Base-by-base conservation (phyloP, 164 flowering plant genomes). In the Kalanchoe fedtschenkoi region DNA sequence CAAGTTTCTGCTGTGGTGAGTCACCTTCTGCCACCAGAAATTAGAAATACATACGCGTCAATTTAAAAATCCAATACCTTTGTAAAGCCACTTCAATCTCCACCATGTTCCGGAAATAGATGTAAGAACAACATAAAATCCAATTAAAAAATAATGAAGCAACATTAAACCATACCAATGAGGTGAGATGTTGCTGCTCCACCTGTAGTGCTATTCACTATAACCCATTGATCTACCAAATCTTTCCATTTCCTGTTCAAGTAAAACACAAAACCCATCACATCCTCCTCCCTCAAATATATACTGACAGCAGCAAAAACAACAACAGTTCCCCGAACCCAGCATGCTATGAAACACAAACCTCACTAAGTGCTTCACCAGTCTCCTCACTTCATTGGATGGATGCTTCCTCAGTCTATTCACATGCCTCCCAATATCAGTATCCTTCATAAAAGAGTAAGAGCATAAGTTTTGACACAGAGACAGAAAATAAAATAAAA, bases 351-450 rank as follows among this genome's bases (percentile, higher is more conserved):
- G 35, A 58, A 59, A 33, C 22, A 51, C 62, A 42, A 60, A 93
- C 99, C 97, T 95, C 73, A 95, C 91, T 16, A 91, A 87, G 32
- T 71, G 82, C 77, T 95, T 95, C 69, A 83, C 99, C 71, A 95
- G 74, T 80, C 80, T 71, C 66, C 83, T 68, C 6, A 95, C 91
- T 54, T 86, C 86, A 33, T 62, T 70, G 0, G 97, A 84, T 0
- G 83, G 43, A 71, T 88, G 86, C 77, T 88, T 90, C 68, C 93
- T 60, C 71, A 88, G 76, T 44, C 72, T 70, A 68, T 82, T 90
- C 69, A 90, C 91, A 75, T 86, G 81, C 70, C 95, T 84, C 34
- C 95, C 97, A 5, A 90, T 81, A 66, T 90, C 97, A 55, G 97
- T 87, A 64, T 88, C 97, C 99, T 93, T 60, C 47, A 62, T 41